Base-by-base conservation (phyloP, 495 filamentous ascomycete species). In the Aspergillus cristatus region DNA sequence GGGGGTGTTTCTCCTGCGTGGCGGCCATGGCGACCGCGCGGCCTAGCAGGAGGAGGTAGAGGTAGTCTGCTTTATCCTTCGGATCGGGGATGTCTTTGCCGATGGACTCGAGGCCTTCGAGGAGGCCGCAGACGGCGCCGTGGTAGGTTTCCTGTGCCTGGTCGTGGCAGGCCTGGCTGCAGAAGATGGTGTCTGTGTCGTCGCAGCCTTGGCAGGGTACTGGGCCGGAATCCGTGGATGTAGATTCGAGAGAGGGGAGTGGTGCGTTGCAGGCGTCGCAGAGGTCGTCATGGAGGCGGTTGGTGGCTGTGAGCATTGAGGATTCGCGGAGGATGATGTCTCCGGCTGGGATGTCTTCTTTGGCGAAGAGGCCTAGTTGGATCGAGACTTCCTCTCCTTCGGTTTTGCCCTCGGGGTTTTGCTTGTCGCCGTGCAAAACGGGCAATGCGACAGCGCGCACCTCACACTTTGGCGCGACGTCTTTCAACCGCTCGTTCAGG, bases 361-460 rank as follows among this genome's bases (percentile, higher is more conserved):
- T 86, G 14, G 89, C 88, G 53, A 94, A 95, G 33, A 96, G 70
- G 17, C 89, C 89, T 0, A 96, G 75, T 59, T 96, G 89, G 37
- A 77, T 75, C 36, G 63, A 67, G 28, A 67, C 53, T 28, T 57
- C 60, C 28, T 40, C 44, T 14, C 47, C 32, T 18, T 35, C 16
- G 56, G 65, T 14, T 17, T 58, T 54, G 20, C 58, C 28, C 31
- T 45, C 18, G 26, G 39, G 22, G 30, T 47, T 34, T 33, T 30
- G 34, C 18, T 60, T 53, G 20, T 62, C 58, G 20, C 65, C 69
- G 37, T 79, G 65, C 2, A 95, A 59, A 2, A 78, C 61, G 0
- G 89, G 90, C 6, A 96, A 62, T 12, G 75, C 67, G 0, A 84
- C 77, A 14, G 81, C 83, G 17, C 71, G 70, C 12, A 93, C 81